Conservation (phyloP, 768 basidiomycete species). For the Dacryopinax primogenitus region DNA sequence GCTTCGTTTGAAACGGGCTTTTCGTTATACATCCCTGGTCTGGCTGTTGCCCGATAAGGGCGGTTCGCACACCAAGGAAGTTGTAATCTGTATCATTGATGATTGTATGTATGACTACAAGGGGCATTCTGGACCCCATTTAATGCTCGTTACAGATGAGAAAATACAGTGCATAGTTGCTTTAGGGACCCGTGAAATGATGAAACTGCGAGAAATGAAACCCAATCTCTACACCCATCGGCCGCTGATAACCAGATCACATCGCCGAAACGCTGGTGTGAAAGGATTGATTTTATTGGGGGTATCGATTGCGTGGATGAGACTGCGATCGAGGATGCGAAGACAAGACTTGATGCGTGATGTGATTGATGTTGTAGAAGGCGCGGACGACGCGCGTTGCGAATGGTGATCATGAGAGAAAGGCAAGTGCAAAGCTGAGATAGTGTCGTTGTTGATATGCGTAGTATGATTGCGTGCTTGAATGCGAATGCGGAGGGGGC, state of each 20-base stretch:
- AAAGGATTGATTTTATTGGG: background rate
- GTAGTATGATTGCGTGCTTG: background rate
- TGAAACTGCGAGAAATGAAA: background rate
- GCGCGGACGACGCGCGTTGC: background rate
- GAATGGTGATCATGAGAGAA: background rate
- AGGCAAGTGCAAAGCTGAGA: background rate
- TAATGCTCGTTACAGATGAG: slow-evolving; percentile 1
- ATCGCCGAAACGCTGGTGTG: slow-evolving; percentile 2
- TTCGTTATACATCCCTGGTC: too few species aligned
- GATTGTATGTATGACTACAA: background rate
- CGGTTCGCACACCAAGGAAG: background rate
- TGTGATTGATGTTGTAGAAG: background rate
- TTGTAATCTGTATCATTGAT: background rate
- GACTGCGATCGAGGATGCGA: background rate
- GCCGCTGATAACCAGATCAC: background rate
- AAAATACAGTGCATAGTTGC: background rate
- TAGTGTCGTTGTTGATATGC: slow-evolving; percentile 3
- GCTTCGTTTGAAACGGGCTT: too few species aligned
- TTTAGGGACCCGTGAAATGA: background rate
- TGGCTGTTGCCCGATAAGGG: too few species aligned
- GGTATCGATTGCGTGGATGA: background rate
- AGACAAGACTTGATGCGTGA: background rate
- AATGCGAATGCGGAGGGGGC: background rate
- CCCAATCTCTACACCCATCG: background rate
- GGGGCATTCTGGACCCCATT: background rate